A percentile compares a stretch with the other conserved stretches of the same genome.
Conservation (phyloP, 306 rosid genomes). For the Cicer arietinum region DNA sequence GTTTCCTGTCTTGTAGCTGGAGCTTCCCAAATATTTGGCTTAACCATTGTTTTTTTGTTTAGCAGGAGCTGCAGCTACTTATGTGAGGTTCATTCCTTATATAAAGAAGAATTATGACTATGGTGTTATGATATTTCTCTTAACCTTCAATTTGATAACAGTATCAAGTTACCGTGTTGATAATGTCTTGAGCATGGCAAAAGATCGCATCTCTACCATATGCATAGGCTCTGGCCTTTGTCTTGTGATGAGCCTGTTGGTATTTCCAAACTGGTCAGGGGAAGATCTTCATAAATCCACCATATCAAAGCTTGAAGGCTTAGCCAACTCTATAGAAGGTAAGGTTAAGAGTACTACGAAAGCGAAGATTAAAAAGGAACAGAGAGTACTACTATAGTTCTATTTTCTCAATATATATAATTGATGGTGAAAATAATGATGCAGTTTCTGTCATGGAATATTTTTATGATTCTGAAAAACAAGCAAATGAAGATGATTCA, state of each 20-base stretch:
- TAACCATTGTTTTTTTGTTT: conserved; percentile 7
- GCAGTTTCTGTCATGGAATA: conserved; percentile 83
- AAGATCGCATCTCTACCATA: conserved; percentile 73
- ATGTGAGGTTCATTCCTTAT: conserved; percentile 80
- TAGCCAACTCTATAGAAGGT: conserved; percentile 89
- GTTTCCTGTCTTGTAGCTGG: background rate
- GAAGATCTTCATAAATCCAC: conserved; percentile 80
- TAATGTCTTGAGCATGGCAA: conserved; percentile 66
- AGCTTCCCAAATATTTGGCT: background rate
- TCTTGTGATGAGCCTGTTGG: conserved; percentile 70
- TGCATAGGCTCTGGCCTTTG: conserved; percentile 83
- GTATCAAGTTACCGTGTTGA: conserved; percentile 78
- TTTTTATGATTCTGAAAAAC: conserved; percentile 50
- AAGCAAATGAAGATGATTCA: conserved; percentile 45
- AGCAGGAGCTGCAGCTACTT: conserved; percentile 82
- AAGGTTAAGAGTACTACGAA: background rate
- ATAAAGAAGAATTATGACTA: conserved; percentile 90
- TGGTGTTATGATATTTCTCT: conserved; percentile 81
- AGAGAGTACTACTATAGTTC: background rate
- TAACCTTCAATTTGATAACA: conserved; percentile 86
- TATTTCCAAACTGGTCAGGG: conserved; percentile 96
- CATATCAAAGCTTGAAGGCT: conserved; percentile 76
- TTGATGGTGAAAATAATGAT: conserved; percentile 36
- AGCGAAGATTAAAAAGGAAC: background rate
- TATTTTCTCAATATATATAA: background rate